phyloP scores from a whole-genome alignment of 1,284 basidiomycete genomes.

The Neolentinus lepideus region DNA sequence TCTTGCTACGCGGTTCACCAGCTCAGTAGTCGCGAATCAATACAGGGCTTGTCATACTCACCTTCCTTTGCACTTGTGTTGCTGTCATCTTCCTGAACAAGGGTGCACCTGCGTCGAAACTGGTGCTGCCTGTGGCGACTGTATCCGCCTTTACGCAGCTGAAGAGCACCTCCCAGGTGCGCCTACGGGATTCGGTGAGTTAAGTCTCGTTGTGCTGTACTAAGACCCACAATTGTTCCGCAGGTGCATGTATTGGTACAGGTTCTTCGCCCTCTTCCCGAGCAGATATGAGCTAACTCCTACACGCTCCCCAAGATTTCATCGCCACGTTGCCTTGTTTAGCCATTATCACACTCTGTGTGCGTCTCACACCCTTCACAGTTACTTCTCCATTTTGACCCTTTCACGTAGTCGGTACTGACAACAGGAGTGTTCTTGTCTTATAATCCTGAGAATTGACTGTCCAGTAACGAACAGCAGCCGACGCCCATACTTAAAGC shows the following conservation, averaged over 20 bases:
- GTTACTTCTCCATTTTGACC: not conserved
- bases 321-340: conserved; percentile 6
- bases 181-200: conserved; percentile 7
- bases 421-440: too few relatives aligned
- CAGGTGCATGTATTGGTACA: conserved; percentile 2
- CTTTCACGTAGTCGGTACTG: too few relatives aligned
- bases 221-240: not conserved
- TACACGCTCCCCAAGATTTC: conserved; percentile 4
- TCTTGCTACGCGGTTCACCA: not conserved
- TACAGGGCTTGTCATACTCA: conserved; percentile 4
- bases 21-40: not conserved
- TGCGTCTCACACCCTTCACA: not conserved
- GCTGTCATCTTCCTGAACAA: conserved; percentile 1
- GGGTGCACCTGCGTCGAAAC: not conserved
- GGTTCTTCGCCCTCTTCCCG: not conserved
- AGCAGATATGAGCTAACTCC: not conserved
- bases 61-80: not conserved
- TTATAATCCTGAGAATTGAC: too few relatives aligned
- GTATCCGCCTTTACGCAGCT: conserved; percentile 9
- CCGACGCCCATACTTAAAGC: too few relatives aligned
- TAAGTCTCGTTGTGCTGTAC: not conserved
- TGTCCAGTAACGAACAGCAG: too few relatives aligned
- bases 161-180: conserved; percentile 6
- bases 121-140: conserved; percentile 4
- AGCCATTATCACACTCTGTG: not conserved